Percentiles rank a stretch among this genome's conserved stretches.
These are phyloP conservation scores for Hydnomerulius pinastri DNA, from an alignment of 768 basidiomycete species.

Conservation along the genomic window DNA sequence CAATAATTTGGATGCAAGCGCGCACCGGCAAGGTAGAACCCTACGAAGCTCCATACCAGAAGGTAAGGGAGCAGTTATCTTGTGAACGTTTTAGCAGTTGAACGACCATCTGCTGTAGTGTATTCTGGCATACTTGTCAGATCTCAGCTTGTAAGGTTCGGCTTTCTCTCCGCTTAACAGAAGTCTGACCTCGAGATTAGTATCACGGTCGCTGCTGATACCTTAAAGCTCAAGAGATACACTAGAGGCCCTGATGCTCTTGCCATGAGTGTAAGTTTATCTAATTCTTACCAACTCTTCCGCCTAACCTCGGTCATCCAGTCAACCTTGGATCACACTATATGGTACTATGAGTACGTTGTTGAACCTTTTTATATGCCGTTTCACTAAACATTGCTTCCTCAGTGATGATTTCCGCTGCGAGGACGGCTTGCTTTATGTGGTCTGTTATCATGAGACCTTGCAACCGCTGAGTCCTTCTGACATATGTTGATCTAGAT, in stretches of 20 bases:
- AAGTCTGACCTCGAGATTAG: conserved; percentile 37
- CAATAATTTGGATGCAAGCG: conserved; percentile 83
- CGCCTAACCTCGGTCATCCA: conserved; percentile 23
- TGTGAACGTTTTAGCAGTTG: conserved; percentile 3
- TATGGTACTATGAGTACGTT: conserved; percentile 75
- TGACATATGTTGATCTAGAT: conserved; percentile 45
- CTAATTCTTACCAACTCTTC: neutral
- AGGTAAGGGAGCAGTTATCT: conserved; percentile 41
- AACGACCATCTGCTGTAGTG: conserved; percentile 46
- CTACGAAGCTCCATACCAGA: conserved; percentile 75
- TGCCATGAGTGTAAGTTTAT: conserved; percentile 60
- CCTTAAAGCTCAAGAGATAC: conserved; percentile 53
- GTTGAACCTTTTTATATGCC: neutral
- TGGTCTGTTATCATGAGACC: conserved; percentile 47
- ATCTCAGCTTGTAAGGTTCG: conserved; percentile 67
- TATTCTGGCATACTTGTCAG: conserved; percentile 78
- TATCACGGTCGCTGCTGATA: conserved; percentile 53
- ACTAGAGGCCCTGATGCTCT: conserved; percentile 51
- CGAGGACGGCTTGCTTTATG: conserved; percentile 79
- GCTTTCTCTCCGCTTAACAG: neutral
- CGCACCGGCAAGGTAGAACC: conserved; percentile 53
- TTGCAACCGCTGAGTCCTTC: neutral
- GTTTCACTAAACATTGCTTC: conserved; percentile 4
- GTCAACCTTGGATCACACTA: conserved; percentile 78
- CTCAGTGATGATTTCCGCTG: conserved; percentile 72